These are phyloP conservation scores for Saccharomyces eubayanus DNA, from an alignment of 805 yeast genomes.

Conservation along the genomic window DNA sequence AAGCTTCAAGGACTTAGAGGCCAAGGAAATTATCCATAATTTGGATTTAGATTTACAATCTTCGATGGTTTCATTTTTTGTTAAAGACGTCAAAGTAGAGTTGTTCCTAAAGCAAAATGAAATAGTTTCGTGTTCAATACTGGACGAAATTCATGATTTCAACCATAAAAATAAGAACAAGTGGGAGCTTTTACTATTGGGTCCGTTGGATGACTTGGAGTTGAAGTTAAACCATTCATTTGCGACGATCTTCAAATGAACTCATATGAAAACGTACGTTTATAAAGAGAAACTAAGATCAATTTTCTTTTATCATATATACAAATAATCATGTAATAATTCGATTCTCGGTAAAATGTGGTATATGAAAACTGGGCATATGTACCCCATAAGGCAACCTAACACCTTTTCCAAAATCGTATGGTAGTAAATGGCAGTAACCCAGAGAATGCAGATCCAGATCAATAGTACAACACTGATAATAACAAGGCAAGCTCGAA, in stretches of 20 bases:
- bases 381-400: slow-evolving; percentile 59
- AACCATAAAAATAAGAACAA: slow-evolving; percentile 2
- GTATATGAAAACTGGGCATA: slow-evolving; percentile 43
- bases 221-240: slow-evolving; percentile 11
- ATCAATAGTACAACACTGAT: slow-evolving; percentile 15
- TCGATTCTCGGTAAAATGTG: slow-evolving; percentile 15
- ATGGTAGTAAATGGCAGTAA: slow-evolving; percentile 82
- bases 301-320: neutral
- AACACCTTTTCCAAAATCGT: slow-evolving; percentile 62
- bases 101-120: slow-evolving; percentile 13
- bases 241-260: neutral
- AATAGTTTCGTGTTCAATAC: slow-evolving; percentile 13
- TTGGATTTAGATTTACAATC: slow-evolving; percentile 17
- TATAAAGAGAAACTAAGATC: slow-evolving; percentile 1
- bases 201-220: slow-evolving; percentile 17
- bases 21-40: slow-evolving; percentile 8
- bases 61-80: slow-evolving; percentile 10
- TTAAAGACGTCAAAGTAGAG: slow-evolving; percentile 6
- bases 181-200: slow-evolving; percentile 15
- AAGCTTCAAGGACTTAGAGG: slow-evolving; percentile 11
- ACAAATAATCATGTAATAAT: neutral
- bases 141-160: slow-evolving; percentile 4
- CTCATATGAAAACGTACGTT: neutral
- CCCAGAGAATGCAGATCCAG: slow-evolving; percentile 54
- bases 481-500: slow-evolving; percentile 2